Conservation (phyloP, 2,329 filamentous ascomycete species). For the Epichloe typhina region DNA sequence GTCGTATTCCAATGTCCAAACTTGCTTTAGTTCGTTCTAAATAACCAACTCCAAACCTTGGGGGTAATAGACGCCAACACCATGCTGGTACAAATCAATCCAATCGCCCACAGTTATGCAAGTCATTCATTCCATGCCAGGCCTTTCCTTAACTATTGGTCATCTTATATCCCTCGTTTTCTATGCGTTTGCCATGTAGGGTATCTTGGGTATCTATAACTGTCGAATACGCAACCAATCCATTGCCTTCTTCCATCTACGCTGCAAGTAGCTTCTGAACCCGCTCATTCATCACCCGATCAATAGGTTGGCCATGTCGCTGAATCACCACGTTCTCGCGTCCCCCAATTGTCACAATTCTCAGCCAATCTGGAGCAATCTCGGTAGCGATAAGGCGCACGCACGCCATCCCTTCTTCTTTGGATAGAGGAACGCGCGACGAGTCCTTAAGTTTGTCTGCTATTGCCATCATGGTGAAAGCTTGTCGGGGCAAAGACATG, state of each 20-base stretch:
- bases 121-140: not conserved
- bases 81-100: constrained; percentile 1
- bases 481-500: constrained; percentile 39
- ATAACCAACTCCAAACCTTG: not conserved
- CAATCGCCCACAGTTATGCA: not conserved
- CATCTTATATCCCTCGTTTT: not conserved
- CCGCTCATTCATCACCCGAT: constrained; percentile 23
- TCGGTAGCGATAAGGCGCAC: constrained; percentile 39
- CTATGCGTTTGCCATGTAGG: not conserved
- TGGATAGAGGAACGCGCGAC: constrained; percentile 39
- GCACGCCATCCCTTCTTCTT: constrained; percentile 37
- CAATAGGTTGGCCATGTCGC: constrained; percentile 26
- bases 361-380: constrained; percentile 43
- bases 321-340: constrained; percentile 46
- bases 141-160: too few species aligned
- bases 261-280: constrained; percentile 20
- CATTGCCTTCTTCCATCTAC: constrained; percentile 5
- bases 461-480: constrained; percentile 52
- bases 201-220: not conserved
- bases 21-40: not conserved
- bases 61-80: constrained; percentile 7
- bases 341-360: constrained; percentile 36
- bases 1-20: not conserved
- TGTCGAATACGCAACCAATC: not conserved
- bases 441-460: constrained; percentile 57